phyloP scores from a whole-genome alignment of 2,329 filamentous ascomycete species.

The Metarhizium rileyi region DNA sequence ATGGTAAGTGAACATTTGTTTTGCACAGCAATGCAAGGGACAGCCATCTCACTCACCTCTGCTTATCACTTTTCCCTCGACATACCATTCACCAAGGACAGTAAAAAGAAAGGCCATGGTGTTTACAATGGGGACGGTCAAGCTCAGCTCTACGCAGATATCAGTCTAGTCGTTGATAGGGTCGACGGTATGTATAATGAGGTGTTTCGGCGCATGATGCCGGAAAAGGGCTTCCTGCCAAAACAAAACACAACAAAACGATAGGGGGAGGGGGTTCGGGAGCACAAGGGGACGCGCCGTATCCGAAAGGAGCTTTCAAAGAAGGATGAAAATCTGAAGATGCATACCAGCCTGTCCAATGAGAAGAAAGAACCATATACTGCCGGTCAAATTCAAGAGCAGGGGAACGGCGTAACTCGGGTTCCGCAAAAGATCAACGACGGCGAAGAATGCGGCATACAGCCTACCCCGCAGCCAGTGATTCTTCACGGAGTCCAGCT shows the following conservation, averaged over 20 bases:
- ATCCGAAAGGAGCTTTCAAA: background rate
- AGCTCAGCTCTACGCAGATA: constrained; percentile 59
- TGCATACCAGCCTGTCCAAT: constrained; percentile 79
- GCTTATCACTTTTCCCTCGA: constrained; percentile 82
- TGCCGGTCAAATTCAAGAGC: constrained; percentile 81
- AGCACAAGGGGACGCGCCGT: background rate
- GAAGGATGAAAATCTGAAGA: constrained; percentile 13
- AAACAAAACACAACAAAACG: background rate
- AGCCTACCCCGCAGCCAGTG: constrained; percentile 55
- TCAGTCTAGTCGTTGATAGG: background rate
- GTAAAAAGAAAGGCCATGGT: constrained; percentile 94
- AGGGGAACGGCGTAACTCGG: constrained; percentile 79
- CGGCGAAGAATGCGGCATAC: constrained; percentile 60
- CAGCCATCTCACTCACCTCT: constrained; percentile 42
- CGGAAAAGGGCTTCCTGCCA: too few species aligned
- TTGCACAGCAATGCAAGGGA: background rate
- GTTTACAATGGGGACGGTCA: constrained; percentile 92
- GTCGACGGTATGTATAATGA: background rate
- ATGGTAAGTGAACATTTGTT: background rate
- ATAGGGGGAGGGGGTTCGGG: background rate
- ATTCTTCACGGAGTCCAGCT: constrained; percentile 37
- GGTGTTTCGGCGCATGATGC: background rate
- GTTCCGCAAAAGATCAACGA: constrained; percentile 67
- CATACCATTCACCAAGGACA: constrained; percentile 89
- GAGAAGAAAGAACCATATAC: constrained; percentile 91